Evolutionary conservation across 139 green algal species (phyloP).

Genomic region (Pseudopediastrum boryanum): DNA sequence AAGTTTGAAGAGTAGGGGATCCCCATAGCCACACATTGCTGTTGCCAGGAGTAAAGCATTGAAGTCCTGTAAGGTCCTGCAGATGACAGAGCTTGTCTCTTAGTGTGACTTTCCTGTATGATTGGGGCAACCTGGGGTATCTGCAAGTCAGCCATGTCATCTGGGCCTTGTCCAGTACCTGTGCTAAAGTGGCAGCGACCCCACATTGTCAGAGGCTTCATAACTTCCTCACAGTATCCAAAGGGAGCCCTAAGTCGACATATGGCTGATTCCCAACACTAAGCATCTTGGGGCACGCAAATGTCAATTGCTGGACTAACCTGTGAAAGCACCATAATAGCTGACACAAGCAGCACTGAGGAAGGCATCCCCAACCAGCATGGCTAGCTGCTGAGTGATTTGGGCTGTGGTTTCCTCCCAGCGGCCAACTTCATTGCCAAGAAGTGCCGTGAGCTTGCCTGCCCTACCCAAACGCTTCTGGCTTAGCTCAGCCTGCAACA

Average conservation of each 20-base stretch:
- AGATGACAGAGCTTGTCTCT: too few relatives aligned
- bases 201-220: too few relatives aligned
- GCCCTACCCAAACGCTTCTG: conserved; percentile 65
- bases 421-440: conserved; percentile 76
- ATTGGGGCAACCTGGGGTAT: too few relatives aligned
- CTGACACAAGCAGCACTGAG: conserved; percentile 73
- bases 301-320: too few relatives aligned
- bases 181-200: too few relatives aligned
- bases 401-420: conserved; percentile 67
- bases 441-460: conserved; percentile 70
- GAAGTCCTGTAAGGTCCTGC: conserved; percentile 47
- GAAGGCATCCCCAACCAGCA: conserved; percentile 83
- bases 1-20: conserved; percentile 61
- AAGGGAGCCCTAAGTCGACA: too few relatives aligned
- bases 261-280: too few relatives aligned
- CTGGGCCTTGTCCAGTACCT: too few relatives aligned
- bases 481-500: conserved; percentile 57
- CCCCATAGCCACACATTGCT: conserved; percentile 39
- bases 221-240: too few relatives aligned
- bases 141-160: too few relatives aligned
- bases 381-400: conserved; percentile 49
- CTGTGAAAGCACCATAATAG: conserved; percentile 85
- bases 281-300: too few relatives aligned
- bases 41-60: conserved; percentile 58
- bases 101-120: too few relatives aligned